These are phyloP conservation scores for Pseudogymnoascus sp. DNA, from an alignment of 2,329 filamentous ascomycete genomes.

Conservation along the genomic window DNA sequence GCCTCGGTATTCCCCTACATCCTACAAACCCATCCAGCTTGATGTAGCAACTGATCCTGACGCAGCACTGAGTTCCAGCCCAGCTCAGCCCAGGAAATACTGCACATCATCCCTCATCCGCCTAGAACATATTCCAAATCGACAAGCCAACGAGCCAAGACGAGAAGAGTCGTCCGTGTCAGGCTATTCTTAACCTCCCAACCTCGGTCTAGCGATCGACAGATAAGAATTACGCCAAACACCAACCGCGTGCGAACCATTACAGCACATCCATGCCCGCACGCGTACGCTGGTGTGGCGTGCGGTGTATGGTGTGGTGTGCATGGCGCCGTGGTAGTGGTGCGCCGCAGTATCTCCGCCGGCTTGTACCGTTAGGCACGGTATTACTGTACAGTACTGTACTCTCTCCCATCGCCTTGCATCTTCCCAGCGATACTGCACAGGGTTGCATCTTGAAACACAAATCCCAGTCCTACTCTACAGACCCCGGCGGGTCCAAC, in stretches of 20 bases:
- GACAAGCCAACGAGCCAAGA: not conserved
- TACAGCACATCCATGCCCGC: not conserved
- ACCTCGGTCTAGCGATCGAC: constrained; percentile 4
- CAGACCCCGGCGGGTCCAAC: not conserved
- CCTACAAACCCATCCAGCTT: not conserved
- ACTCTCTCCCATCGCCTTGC: not conserved
- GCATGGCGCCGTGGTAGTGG: not conserved
- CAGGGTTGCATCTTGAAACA: not conserved
- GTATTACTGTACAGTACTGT: too few relatives aligned
- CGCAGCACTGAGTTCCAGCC: not conserved
- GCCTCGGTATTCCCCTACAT: not conserved
- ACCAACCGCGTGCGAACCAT: not conserved
- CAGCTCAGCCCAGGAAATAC: not conserved
- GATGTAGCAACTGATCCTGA: not conserved
- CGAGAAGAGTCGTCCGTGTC: not conserved
- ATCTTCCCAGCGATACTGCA: not conserved
- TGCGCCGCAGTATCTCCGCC: not conserved
- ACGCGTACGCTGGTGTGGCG: not conserved
- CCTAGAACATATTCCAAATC: not conserved
- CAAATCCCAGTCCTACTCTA: not conserved
- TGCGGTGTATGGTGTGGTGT: not conserved
- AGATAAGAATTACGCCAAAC: not conserved
- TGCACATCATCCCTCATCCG: not conserved
- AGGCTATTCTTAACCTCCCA: not conserved
- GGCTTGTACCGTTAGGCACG: not conserved